A percentile compares a stretch with the other conserved stretches of the same genome.
phyloP scores from a whole-genome alignment of 345 rosid species.

The Sisymbrium altissimum region DNA sequence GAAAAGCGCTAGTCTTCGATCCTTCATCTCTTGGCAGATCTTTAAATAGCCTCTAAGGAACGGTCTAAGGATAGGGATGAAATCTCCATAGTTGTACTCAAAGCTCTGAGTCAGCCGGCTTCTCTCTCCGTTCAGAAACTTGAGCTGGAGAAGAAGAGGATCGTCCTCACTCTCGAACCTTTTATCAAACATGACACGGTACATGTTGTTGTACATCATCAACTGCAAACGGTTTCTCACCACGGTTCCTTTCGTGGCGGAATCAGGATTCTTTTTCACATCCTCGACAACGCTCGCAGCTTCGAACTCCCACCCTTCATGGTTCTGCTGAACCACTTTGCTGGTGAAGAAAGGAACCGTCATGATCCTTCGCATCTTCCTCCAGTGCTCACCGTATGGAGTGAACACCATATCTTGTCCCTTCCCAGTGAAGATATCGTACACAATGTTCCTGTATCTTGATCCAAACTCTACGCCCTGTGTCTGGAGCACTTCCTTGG shows the following conservation, averaged over 20 bases:
- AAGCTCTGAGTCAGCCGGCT: conserved; percentile 94
- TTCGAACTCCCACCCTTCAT: conserved; percentile 75
- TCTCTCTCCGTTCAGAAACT: conserved; percentile 93
- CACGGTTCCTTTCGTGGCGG: conserved; percentile 69
- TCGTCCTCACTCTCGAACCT: conserved; percentile 90
- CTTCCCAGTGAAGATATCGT: conserved; percentile 95
- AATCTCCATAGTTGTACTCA: conserved; percentile 93
- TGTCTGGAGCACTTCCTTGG: conserved; percentile 91
- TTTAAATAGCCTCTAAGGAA: conserved; percentile 86
- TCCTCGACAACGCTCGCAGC: conserved; percentile 72
- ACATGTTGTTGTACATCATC: conserved; percentile 98
- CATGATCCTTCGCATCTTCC: conserved; percentile 98
- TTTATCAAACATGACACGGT: conserved; percentile 86
- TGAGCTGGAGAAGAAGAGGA: conserved; percentile 65
- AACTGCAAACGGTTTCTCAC: conserved; percentile 71
- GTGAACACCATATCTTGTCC: conserved; percentile 99
- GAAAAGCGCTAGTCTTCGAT: conserved; percentile 73
- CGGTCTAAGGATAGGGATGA: conserved; percentile 91
- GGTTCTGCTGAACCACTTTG: conserved; percentile 79
- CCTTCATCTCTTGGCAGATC: conserved; percentile 85
- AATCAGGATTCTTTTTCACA: conserved; percentile 60
- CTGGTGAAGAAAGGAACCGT: conserved; percentile 96
- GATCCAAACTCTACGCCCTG: conserved; percentile 98
- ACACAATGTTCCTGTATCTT: conserved; percentile 83
- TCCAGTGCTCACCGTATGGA: conserved; percentile 97